Base-by-base conservation (phyloP, 2,329 filamentous ascomycete species). In the Xylariales sp. region DNA sequence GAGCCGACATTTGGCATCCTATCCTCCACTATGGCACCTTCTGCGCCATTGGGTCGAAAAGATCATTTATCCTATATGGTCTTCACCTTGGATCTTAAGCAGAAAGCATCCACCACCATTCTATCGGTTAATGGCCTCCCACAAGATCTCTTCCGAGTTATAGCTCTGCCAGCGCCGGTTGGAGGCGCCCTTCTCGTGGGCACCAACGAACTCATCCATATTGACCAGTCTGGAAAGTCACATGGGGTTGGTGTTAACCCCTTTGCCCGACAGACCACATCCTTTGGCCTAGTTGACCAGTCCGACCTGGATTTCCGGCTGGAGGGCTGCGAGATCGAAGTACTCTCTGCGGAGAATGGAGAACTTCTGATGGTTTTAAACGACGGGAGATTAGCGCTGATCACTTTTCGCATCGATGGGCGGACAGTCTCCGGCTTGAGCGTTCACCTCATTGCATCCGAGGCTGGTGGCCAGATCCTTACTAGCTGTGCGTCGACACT, bases 1-100 rank as follows among this genome's bases (percentile, higher is more conserved):
- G 93, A 97, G 63, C 91, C 93, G 11, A 98, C 93, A 0, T 95
- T 98, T 66, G 93, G 91, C 40, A 90, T 98, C 43, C 72, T 98
- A 29, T 93, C 88, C 32, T 87, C 90, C 2, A 82, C 81, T 37
- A 69, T 79, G 46, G 73, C 82, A 24, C 79, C 83, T 12, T 90
- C 89, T n/a, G 72, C 75, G 39, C 83, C 87, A 4, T 69, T 97
- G 37, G 85, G 89, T 53, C 78, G 88, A 47, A 93, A 84, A 55
- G 93, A 98, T 57, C 79, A 87, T 50, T 70, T 95, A 33, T 84
- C 82, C 14, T 98, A 96, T 65, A 89, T 89, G 55, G 91, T 98
- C 44, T 95, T 96, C 56, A 96, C 93, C 0, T 71, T 98, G 36
- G 93, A 98, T 56, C 72, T 98, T 33, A 88, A 95, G 53, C 90